These are phyloP conservation scores for Tolypocladium ovalisporum DNA, from an alignment of 2,329 filamentous ascomycete species.

Conservation along the genomic window DNA sequence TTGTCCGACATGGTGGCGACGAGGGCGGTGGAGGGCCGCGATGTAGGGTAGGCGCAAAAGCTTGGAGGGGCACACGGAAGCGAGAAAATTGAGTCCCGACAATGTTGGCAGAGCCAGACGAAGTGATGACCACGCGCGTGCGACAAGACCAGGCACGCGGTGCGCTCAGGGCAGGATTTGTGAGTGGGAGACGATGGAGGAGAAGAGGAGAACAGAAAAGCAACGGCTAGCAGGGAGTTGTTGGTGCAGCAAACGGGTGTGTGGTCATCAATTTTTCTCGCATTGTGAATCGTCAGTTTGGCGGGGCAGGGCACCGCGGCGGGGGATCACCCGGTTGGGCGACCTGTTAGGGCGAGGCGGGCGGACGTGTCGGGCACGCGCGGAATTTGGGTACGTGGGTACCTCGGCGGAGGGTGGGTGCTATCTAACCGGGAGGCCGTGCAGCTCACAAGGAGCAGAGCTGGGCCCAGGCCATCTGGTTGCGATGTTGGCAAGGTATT, in stretches of 20 bases:
- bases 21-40: conserved; percentile 2
- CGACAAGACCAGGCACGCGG: conserved; percentile 8
- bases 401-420: not conserved
- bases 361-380: not conserved
- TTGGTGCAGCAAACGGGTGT: conserved; percentile 10
- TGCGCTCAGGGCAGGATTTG: not conserved
- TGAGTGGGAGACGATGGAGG: conserved; percentile 1
- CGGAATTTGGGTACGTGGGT: not conserved
- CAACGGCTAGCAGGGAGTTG: conserved; percentile 6
- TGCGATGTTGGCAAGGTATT: too few species aligned
- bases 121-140: conserved; percentile 1
- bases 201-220: conserved; percentile 1
- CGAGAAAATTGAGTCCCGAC: not conserved
- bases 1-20: conserved; percentile 70
- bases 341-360: not conserved
- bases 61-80: not conserved
- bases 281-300: conserved; percentile 26
- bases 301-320: conserved; percentile 15
- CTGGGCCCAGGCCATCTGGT: too few species aligned
- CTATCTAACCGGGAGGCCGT: not conserved
- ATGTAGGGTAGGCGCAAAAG: conserved; percentile 3
- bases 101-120: not conserved
- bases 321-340: conserved; percentile 1
- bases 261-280: conserved; percentile 30
- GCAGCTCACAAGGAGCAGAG: not conserved